Conservation (phyloP, 1,284 basidiomycete species). For the Coriolopsis trogii region DNA sequence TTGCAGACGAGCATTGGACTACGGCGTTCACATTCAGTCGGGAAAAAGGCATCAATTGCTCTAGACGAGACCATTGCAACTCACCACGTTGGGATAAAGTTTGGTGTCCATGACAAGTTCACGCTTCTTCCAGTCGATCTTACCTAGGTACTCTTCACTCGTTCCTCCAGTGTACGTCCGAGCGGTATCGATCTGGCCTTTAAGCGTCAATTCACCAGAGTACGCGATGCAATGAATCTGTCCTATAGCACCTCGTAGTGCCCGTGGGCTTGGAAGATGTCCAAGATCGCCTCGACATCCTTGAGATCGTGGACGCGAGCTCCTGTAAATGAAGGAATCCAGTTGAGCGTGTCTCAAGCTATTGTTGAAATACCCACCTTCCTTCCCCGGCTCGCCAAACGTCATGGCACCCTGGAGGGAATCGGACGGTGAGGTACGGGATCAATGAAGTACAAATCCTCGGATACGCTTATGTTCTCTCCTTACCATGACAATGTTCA, state of each 20-base stretch:
- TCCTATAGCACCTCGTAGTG: conserved; percentile 44
- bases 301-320: conserved; percentile 55
- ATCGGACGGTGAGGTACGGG: background rate
- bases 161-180: conserved; percentile 52
- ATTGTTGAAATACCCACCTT: conserved; percentile 17
- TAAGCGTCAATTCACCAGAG: background rate
- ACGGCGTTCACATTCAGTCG: background rate
- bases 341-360: background rate
- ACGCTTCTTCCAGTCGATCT: conserved; percentile 39
- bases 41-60: background rate
- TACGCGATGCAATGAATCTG: background rate
- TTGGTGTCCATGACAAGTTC: conserved; percentile 52
- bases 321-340: conserved; percentile 18
- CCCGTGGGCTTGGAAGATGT: conserved; percentile 60
- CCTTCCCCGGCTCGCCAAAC: conserved; percentile 31
- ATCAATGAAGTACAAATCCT: too few relatives aligned
- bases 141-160: conserved; percentile 49
- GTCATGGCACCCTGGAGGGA: conserved; percentile 36
- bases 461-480: background rate
- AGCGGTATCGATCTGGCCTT: conserved; percentile 53
- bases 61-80: background rate
- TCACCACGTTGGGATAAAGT: conserved; percentile 24
- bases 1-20: conserved; percentile 1
- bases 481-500: conserved; percentile 48
- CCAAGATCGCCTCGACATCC: conserved; percentile 55